A percentile compares a stretch with the other conserved stretches of the same genome.
Evolutionary conservation across 805 yeast species (phyloP).

Genomic region (Candida lessepsii): DNA sequence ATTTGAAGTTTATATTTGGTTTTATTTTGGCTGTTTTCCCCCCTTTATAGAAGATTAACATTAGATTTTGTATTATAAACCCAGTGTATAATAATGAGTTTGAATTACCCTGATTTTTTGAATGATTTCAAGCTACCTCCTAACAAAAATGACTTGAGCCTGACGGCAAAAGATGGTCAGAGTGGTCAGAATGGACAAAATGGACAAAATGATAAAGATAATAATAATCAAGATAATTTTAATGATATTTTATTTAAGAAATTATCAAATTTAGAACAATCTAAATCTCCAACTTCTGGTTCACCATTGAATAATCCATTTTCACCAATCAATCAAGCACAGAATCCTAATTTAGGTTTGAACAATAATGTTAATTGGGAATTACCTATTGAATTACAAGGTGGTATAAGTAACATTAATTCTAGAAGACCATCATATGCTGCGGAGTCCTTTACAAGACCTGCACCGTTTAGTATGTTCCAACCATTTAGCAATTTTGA

Average conservation of each 20-base stretch:
- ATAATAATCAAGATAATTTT: slow-evolving; percentile 15
- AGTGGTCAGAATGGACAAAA: neutral
- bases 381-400: slow-evolving; percentile 60
- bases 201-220: too few species aligned
- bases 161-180: neutral
- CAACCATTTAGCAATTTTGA: slow-evolving; percentile 4
- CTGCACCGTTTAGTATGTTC: slow-evolving; percentile 9
- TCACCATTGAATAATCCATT: slow-evolving; percentile 15
- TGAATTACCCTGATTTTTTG: slow-evolving; percentile 38
- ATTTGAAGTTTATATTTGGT: too few species aligned
- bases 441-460: slow-evolving; percentile 58
- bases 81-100: slow-evolving; percentile 21
- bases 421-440: slow-evolving; percentile 75
- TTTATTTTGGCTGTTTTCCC: too few species aligned
- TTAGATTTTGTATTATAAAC: slow-evolving; percentile 4
- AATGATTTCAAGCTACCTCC: slow-evolving; percentile 15
- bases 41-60: too few species aligned
- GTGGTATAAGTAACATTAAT: slow-evolving; percentile 59
- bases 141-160: slow-evolving; percentile 8
- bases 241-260: slow-evolving; percentile 25
- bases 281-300: slow-evolving; percentile 11
- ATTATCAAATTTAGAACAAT: slow-evolving; percentile 19
- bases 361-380: slow-evolving; percentile 2
- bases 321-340: slow-evolving; percentile 11
- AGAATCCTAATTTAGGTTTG: slow-evolving; percentile 14